These are phyloP conservation scores for Leptodontidium sp. DNA, from an alignment of 2,329 filamentous ascomycete genomes.

Conservation along the genomic window DNA sequence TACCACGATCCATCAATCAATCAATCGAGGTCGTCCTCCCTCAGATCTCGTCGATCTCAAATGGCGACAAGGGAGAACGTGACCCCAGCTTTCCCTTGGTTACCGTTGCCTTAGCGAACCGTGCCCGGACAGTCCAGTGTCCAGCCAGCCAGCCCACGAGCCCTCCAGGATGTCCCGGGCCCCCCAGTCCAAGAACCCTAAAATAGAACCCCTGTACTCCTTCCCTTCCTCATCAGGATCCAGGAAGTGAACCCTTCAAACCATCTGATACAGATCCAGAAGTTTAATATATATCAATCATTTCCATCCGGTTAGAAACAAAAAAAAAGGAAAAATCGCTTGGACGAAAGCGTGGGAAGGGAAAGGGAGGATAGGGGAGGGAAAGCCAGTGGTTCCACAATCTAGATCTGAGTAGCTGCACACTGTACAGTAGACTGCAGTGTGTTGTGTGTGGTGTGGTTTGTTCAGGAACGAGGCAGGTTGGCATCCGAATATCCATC, in stretches of 20 bases:
- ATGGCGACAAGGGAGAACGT: not conserved
- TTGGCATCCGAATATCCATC: not conserved
- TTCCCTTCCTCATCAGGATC: not conserved
- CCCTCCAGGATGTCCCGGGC: not conserved
- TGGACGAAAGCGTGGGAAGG: not conserved
- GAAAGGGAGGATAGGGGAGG: not conserved
- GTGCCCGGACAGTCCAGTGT: no score
- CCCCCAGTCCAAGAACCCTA: not conserved
- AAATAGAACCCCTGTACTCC: constrained; percentile 11
- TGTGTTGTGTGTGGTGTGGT: not conserved
- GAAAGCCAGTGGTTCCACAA: constrained; percentile 8
- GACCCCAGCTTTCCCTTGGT: not conserved
- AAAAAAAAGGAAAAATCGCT: not conserved
- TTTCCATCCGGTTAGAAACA: no score
- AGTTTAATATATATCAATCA: constrained; percentile 1
- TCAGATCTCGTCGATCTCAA: no score
- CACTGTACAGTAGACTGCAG: not conserved
- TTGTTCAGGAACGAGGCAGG: constrained; percentile 1
- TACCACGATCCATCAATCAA: not conserved
- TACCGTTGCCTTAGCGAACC: no score
- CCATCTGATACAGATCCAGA: constrained; percentile 6
- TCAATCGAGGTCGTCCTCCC: not conserved
- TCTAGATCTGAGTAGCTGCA: not conserved
- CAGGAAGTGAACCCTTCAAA: constrained; percentile 6
- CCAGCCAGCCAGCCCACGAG: no score